Evolutionary conservation across 2,329 filamentous ascomycete genomes (phyloP).

Genomic region (Alternaria tenuissima): DNA sequence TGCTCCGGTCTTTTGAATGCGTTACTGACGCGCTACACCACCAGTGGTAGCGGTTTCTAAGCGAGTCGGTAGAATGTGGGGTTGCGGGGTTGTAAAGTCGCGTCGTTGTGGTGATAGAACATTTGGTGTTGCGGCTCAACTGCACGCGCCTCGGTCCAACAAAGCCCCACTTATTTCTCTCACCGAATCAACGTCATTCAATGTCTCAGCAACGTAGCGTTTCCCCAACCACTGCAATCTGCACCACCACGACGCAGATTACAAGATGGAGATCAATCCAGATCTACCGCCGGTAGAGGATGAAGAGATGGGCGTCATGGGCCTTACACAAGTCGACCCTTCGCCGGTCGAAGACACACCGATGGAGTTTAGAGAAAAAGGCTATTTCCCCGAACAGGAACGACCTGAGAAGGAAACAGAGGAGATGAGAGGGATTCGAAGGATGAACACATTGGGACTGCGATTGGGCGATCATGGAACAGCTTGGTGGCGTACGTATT

Average conservation of each 20-base stretch:
- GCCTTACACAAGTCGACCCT: conserved; percentile 81
- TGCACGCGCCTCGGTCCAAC: conserved; percentile 25
- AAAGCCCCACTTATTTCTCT: conserved; percentile 14
- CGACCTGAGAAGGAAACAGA: conserved; percentile 15
- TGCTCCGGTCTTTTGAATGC: neutral
- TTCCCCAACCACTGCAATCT: conserved; percentile 18
- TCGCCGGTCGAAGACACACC: conserved; percentile 73
- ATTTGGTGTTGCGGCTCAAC: conserved; percentile 22
- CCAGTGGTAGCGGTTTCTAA: neutral
- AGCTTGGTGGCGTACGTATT: conserved; percentile 75
- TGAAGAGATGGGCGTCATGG: conserved; percentile 63
- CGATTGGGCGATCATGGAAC: conserved; percentile 73
- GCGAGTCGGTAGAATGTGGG: too few species aligned
- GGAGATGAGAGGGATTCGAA: conserved; percentile 17
- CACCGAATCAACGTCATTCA: conserved; percentile 46
- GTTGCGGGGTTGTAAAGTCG: neutral
- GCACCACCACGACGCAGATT: conserved; percentile 4
- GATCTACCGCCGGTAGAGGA: conserved; percentile 35
- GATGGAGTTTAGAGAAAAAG: conserved; percentile 59
- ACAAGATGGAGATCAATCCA: conserved; percentile 24
- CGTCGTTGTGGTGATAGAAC: conserved; percentile 4
- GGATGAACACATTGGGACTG: conserved; percentile 52
- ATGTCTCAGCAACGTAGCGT: conserved; percentile 30
- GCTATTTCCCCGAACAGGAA: conserved; percentile 52
- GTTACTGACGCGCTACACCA: neutral